Evolutionary conservation across 176 grass and related monocot genomes (phyloP).

Genomic region (Carex pumila): DNA sequence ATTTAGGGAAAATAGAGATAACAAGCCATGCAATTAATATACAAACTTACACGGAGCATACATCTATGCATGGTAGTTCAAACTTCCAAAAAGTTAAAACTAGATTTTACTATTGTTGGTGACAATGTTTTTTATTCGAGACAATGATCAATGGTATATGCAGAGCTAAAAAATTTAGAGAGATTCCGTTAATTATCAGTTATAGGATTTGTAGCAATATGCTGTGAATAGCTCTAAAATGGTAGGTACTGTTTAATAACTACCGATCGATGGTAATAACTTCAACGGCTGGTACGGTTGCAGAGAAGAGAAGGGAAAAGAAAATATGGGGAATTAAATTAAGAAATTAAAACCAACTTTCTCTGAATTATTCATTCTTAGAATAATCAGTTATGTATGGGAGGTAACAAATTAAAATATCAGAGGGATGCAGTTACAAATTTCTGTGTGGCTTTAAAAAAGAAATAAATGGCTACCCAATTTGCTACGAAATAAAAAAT

Average conservation of each 20-base stretch:
- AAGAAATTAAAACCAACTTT: not conserved
- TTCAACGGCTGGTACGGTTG: not conserved
- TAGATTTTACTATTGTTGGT: slow-evolving; percentile 14
- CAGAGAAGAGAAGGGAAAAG: not conserved
- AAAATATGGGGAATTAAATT: no score
- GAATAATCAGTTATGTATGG: not conserved
- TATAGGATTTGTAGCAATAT: not conserved
- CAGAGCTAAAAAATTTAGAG: slow-evolving; percentile 2
- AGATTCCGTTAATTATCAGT: not conserved
- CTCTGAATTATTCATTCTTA: slow-evolving; percentile 6
- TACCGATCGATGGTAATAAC: not conserved
- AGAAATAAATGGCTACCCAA: not conserved
- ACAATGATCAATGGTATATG: not conserved
- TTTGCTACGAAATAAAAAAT: not conserved
- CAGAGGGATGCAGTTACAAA: not conserved
- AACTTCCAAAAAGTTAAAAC: slow-evolving; percentile 18
- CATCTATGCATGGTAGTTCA: not conserved
- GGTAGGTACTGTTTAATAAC: slow-evolving; percentile 5
- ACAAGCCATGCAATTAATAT: not conserved
- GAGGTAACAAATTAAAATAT: not conserved
- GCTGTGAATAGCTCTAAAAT: not conserved
- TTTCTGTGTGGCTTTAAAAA: not conserved
- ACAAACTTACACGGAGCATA: not conserved
- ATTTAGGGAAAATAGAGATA: not conserved
- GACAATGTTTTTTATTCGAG: not conserved